Percentiles rank a stretch among this genome's conserved stretches.
Evolutionary conservation across 768 basidiomycete genomes (phyloP).

Genomic region (Cubamyces sp.): DNA sequence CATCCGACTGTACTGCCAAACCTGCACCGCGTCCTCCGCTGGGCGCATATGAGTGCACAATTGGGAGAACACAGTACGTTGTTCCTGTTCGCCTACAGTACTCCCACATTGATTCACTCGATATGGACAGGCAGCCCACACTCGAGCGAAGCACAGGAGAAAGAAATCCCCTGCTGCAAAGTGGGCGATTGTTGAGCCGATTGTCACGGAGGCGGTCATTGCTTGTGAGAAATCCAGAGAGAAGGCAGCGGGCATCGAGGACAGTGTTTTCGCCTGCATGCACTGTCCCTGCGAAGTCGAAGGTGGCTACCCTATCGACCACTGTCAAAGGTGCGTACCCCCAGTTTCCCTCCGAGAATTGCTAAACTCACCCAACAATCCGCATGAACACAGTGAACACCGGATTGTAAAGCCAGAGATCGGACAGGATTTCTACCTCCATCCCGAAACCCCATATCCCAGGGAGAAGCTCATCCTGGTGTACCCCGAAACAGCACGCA

Average conservation of each 20-base stretch:
- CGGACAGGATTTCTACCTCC: not conserved
- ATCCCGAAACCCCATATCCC: not conserved
- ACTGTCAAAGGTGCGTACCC: not conserved
- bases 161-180: not conserved
- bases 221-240: not conserved
- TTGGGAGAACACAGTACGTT: not conserved
- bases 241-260: not conserved
- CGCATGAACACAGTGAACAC: not conserved
- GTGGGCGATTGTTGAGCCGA: not conserved
- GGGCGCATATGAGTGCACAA: not conserved
- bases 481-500: not conserved
- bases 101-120: not conserved
- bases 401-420: not conserved
- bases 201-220: not conserved
- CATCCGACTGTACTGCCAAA: not conserved
- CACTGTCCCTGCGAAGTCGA: not conserved
- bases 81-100: not conserved
- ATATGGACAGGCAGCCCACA: too few relatives aligned
- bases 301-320: not conserved
- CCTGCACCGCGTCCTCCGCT: not conserved
- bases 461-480: not conserved
- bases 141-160: not conserved
- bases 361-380: too few relatives aligned
- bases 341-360: not conserved
- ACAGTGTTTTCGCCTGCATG: not conserved